Evolutionary conservation across 768 basidiomycete genomes (phyloP).

Genomic region (Holtermanniella nyarrowii): DNA sequence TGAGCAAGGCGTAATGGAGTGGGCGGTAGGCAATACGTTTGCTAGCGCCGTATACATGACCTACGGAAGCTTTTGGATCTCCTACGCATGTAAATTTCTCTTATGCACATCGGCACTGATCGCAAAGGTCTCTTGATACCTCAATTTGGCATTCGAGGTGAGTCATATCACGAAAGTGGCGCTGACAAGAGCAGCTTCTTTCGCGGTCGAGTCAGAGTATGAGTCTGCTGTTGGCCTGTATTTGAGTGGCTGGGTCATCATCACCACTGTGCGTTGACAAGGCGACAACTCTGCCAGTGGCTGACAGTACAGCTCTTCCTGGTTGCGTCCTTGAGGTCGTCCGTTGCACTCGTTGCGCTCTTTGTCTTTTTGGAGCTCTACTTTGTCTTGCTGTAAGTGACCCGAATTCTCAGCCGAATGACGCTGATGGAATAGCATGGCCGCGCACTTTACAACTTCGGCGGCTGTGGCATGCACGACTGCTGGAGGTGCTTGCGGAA

Average conservation of each 20-base stretch:
- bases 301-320: constrained; percentile 30
- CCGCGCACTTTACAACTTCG: constrained; percentile 45
- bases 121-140: background rate
- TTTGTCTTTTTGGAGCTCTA: constrained; percentile 51
- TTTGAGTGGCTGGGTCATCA: background rate
- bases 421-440: constrained; percentile 16
- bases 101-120: background rate
- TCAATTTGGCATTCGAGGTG: background rate
- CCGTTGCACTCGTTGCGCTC: constrained; percentile 47
- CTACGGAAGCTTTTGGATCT: constrained; percentile 40
- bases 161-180: background rate
- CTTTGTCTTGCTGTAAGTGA: constrained; percentile 38
- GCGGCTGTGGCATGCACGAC: too few species aligned
- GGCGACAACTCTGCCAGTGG: too few species aligned
- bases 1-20: constrained; percentile 44
- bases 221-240: background rate
- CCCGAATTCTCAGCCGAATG: background rate
- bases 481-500: constrained; percentile 42
- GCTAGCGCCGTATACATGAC: constrained; percentile 33
- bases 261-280: background rate
- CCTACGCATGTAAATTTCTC: constrained; percentile 19
- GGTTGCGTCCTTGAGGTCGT: constrained; percentile 48
- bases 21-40: constrained; percentile 43
- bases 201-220: background rate
- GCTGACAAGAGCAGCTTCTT: background rate